Evolutionary conservation across 2,329 filamentous ascomycete species (phyloP), one percentile per base, ranked within the genome.

Genomic region (Fusarium sp.): DNA sequence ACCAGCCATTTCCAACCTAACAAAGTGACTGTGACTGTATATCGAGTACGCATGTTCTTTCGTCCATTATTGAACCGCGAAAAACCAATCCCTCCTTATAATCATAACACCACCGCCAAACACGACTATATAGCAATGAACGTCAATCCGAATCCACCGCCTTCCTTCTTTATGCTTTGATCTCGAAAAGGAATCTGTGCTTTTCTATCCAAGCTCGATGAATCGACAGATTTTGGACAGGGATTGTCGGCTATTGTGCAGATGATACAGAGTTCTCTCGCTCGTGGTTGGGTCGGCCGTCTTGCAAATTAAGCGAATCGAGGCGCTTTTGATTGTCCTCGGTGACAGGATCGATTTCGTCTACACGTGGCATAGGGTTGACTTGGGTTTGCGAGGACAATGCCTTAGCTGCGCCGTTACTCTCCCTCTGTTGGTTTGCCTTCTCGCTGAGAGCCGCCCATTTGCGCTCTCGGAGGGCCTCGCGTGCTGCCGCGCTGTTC

Each of bases 221-320:
- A 44, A n/a, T 35, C 27, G 44, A 52, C 20, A 46, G 50, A 48
- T 50, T 17, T 46, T 59, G 63, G 49, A 58, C 58, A 54, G 48
- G 25, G 78, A 82, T 80, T 81, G 84, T 78, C 83, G 82, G 73
- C 83, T 85, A 30, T 72, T 81, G 81, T 41, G 81, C 76, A 51
- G 85, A 88, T 64, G 86, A 82, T 75, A 84, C 83, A 68, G 87
- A 89, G 73, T 81, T 84, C 77, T 90, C 86, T 70, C 87, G 85
- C 76, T 90, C 88, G 72, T 88, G 87, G 58, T 77, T 77, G 27
- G 84, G 82, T 66, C 84, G 85, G 71, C 86, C 92, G 79, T 98
- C 95, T 78, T 97, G 92, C 75, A 98, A 84, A 78, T 96, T 94
- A 73, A 98, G 84, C 52, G 93, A 94, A 80, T 97, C 93, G 71